These are phyloP conservation scores for Komagataella pastoris DNA, from an alignment of 805 yeast species.

Conservation along the genomic window DNA sequence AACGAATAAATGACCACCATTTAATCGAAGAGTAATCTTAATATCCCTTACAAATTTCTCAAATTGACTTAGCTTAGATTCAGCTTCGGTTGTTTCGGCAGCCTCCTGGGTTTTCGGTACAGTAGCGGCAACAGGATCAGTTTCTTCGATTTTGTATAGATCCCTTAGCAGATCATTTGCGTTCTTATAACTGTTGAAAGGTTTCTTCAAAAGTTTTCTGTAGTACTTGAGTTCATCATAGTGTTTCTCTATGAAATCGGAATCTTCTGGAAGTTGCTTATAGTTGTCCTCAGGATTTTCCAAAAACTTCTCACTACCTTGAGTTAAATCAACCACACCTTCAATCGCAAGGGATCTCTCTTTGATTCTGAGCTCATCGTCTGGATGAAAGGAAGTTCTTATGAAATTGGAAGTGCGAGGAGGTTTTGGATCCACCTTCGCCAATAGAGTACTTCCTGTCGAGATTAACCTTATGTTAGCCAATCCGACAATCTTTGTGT, in stretches of 20 bases:
- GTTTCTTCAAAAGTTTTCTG: slow-evolving; percentile 15
- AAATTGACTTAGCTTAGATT: slow-evolving; percentile 5
- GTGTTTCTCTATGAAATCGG: slow-evolving; percentile 35
- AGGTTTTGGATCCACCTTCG: neutral
- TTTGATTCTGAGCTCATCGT: neutral
- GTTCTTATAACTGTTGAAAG: slow-evolving; percentile 12
- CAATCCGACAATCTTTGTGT: neutral
- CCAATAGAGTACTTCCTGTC: neutral
- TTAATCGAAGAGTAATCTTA: slow-evolving; percentile 28
- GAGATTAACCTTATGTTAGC: neutral
- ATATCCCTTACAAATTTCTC: slow-evolving; percentile 26
- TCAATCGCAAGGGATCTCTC: neutral
- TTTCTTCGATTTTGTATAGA: slow-evolving; percentile 15
- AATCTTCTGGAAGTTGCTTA: slow-evolving; percentile 39
- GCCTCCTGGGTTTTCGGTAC: slow-evolving; percentile 4
- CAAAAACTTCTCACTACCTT: neutral
- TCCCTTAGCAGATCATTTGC: slow-evolving; percentile 24
- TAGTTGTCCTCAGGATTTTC: slow-evolving; percentile 14
- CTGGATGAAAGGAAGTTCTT: neutral
- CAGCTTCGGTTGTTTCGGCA: slow-evolving; percentile 6
- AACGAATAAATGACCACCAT: slow-evolving; percentile 46
- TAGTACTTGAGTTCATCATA: slow-evolving; percentile 25
- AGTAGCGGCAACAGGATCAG: neutral
- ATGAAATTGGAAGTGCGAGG: neutral
- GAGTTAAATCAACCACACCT: neutral